phyloP scores from a whole-genome alignment of 148 eudicot genomes.

The Vaccinium macrocarpon region DNA sequence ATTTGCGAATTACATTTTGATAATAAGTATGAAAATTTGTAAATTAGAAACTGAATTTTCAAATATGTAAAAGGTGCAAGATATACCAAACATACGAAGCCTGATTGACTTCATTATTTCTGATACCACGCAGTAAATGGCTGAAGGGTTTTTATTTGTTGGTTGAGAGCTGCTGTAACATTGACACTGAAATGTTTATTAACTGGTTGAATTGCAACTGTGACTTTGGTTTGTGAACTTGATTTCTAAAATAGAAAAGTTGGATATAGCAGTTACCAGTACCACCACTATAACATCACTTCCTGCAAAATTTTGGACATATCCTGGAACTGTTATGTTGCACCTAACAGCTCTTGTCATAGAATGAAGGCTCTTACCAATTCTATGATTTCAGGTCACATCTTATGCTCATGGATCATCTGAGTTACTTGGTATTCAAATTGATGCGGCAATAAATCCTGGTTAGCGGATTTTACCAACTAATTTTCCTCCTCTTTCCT shows the following conservation, averaged over 20 bases:
- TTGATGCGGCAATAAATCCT: conserved; percentile 97
- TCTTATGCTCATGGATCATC: conserved; percentile 92
- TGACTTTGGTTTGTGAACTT: not conserved
- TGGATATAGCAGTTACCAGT: not conserved
- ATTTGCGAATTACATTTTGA: not conserved
- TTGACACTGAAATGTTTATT: not conserved
- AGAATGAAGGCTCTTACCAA: conserved; percentile 10
- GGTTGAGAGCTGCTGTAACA: not conserved
- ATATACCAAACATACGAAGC: not conserved
- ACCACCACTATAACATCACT: not conserved
- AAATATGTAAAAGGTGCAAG: not conserved
- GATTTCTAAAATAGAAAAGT: not conserved
- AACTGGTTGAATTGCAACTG: not conserved
- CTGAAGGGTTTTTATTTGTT: not conserved
- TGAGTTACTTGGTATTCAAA: conserved; percentile 87
- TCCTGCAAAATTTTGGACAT: not conserved
- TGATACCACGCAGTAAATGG: not conserved
- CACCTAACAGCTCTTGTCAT: not conserved
- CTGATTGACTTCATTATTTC: not conserved
- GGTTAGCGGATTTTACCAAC: conserved; percentile 40
- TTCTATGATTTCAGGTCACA: conserved; percentile 58
- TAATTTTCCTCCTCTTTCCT: not conserved
- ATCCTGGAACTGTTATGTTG: not conserved
- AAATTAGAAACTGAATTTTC: no score
- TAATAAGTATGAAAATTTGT: no score